A percentile compares a stretch with the other conserved stretches of the same genome.
Evolutionary conservation across 2,329 filamentous ascomycete genomes (phyloP).

Genomic region (Fusarium falciforme): DNA sequence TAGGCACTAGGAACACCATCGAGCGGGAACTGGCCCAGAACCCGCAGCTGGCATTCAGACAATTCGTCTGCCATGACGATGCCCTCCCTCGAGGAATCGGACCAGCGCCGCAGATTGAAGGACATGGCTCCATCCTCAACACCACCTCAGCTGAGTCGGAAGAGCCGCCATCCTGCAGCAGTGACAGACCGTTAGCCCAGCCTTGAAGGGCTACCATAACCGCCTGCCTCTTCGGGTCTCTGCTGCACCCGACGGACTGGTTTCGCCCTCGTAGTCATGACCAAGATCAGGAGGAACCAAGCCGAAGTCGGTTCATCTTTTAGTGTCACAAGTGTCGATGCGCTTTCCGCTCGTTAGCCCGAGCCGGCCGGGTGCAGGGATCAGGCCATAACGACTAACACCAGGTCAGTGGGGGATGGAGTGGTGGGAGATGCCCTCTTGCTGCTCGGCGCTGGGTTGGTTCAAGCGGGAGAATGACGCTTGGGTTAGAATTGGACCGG

Average conservation of each 20-base stretch:
- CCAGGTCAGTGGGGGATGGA: constrained; percentile 10
- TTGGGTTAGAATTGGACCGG: constrained; percentile 1
- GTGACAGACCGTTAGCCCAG: constrained; percentile 4
- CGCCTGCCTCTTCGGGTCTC: constrained; percentile 22
- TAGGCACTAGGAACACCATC: neutral
- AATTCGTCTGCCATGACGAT: constrained; percentile 11
- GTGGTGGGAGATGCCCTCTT: neutral
- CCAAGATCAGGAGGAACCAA: constrained; percentile 25
- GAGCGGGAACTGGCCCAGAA: neutral
- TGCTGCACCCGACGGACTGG: constrained; percentile 28
- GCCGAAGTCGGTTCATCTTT: constrained; percentile 28
- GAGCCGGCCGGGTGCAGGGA: constrained; percentile 28
- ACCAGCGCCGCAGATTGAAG: constrained; percentile 17
- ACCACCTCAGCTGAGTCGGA: constrained; percentile 7
- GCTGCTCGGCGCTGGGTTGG: neutral
- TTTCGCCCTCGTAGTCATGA: constrained; percentile 17
- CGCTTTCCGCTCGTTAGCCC: constrained; percentile 26
- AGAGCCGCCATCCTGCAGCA: neutral
- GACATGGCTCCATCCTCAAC: constrained; percentile 28
- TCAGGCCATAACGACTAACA: constrained; percentile 22
- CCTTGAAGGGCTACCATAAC: neutral
- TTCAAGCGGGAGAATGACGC: constrained; percentile 8
- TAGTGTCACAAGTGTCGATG: constrained; percentile 16
- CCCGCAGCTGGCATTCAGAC: neutral
- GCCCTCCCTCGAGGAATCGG: constrained; percentile 3